Evolutionary conservation across 148 eudicot genomes (phyloP).

Genomic region (Limonium bicolor): DNA sequence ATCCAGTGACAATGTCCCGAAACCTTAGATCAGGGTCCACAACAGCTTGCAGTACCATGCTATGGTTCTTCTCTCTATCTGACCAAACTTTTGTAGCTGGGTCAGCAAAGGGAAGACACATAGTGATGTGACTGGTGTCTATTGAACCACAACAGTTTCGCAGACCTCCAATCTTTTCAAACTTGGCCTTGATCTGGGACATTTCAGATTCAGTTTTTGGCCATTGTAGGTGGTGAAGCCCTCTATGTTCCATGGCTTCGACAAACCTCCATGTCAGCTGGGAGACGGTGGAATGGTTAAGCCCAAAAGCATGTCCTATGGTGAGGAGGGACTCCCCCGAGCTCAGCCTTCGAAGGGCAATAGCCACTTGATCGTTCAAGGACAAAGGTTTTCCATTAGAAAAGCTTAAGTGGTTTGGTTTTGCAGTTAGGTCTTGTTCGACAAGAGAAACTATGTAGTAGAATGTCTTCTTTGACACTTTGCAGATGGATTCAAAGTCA

Average conservation of each 20-base stretch:
- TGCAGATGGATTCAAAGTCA: slow-evolving; percentile 42
- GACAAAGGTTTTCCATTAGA: slow-evolving; percentile 44
- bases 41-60: slow-evolving; percentile 77
- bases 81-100: slow-evolving; percentile 44
- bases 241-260: slow-evolving; percentile 68
- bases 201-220: slow-evolving; percentile 47
- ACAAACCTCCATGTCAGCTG: slow-evolving; percentile 90
- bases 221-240: slow-evolving; percentile 74
- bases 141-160: slow-evolving; percentile 88
- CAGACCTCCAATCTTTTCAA: slow-evolving; percentile 59
- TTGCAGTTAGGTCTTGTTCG: slow-evolving; percentile 37
- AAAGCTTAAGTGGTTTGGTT: slow-evolving; percentile 35
- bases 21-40: slow-evolving; percentile 83
- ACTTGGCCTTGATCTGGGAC: slow-evolving; percentile 41
- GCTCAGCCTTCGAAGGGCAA: slow-evolving; percentile 73
- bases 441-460: slow-evolving; percentile 74
- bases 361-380: slow-evolving; percentile 58
- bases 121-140: slow-evolving; percentile 61
- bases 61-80: slow-evolving; percentile 49
- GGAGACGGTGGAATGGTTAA: slow-evolving; percentile 75
- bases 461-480: slow-evolving; percentile 65
- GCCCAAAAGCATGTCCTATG: slow-evolving; percentile 60
- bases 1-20: slow-evolving; percentile 62
- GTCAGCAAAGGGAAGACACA: slow-evolving; percentile 51
- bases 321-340: slow-evolving; percentile 62